Conservation (phyloP, 495 filamentous ascomycete species). For the Aspergillus bridgeri region DNA sequence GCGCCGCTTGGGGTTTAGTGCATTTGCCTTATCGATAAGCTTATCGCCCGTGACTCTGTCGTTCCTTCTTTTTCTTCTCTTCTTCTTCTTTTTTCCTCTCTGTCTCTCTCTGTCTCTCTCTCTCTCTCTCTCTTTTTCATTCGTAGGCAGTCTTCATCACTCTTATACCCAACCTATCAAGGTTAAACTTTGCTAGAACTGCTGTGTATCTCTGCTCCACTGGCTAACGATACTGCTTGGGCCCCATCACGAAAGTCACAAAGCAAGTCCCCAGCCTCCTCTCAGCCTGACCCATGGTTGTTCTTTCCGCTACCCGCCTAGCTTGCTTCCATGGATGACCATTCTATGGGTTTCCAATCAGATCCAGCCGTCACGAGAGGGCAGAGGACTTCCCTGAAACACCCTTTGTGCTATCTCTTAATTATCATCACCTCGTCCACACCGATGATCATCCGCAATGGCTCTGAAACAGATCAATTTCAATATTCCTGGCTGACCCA, state of each 20-base stretch:
- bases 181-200: no score
- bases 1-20: conserved; percentile 37
- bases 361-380: not conserved
- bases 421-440: not conserved
- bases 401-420: not conserved
- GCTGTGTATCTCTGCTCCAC: not conserved
- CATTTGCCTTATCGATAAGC: conserved; percentile 44
- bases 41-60: conserved; percentile 19
- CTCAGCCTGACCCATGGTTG: not conserved
- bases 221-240: not conserved
- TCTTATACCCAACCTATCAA: no score
- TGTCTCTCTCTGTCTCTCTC: not conserved
- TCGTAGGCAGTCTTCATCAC: no score
- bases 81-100: not conserved
- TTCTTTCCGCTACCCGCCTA: not conserved
- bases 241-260: not conserved
- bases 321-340: not conserved
- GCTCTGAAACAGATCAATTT: not conserved
- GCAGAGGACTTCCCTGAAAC: not conserved
- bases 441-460: not conserved
- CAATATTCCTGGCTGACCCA: not conserved
- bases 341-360: conserved; percentile 5
- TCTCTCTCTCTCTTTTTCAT: not conserved
- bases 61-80: conserved; percentile 5
- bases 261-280: not conserved